Conservation (phyloP, 306 rosid genomes). For the Begonia fuchsioides region DNA sequence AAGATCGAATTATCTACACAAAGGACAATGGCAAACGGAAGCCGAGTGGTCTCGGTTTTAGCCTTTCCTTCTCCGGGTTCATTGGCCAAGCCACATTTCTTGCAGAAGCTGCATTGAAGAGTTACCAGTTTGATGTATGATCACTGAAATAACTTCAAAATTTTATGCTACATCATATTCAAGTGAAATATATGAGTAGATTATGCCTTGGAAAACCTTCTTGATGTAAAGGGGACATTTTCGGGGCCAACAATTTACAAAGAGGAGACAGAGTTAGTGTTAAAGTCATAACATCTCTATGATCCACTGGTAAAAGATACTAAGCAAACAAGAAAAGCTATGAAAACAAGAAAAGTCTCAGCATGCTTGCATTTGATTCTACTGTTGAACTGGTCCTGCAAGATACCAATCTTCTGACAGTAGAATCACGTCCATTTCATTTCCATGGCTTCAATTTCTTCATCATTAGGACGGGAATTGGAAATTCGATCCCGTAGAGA, state of each 20-base stretch:
- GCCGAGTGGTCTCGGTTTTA: conserved; percentile 8
- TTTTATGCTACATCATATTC: conserved; percentile 7
- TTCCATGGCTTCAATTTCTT: conserved; percentile 23
- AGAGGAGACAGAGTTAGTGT: conserved; percentile 13
- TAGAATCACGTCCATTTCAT: conserved; percentile 23
- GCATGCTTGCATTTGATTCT: conserved; percentile 14
- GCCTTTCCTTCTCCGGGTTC: conserved; percentile 19
- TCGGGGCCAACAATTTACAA: conserved; percentile 13
- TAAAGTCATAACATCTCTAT: conserved; percentile 14
- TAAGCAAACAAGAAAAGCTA: too few species aligned
- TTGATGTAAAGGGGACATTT: conserved; percentile 12
- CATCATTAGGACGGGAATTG: conserved; percentile 18
- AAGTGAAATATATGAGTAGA: conserved; percentile 19
- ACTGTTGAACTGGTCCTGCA: conserved; percentile 18
- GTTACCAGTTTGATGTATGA: conserved; percentile 69
- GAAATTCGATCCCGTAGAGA: conserved; percentile 22
- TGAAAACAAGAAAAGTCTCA: too few species aligned
- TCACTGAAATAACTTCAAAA: background rate
- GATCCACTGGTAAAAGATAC: conserved; percentile 13
- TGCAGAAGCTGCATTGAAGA: conserved; percentile 58
- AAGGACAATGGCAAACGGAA: conserved; percentile 19
- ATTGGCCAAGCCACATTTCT: conserved; percentile 32
- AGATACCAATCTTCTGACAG: conserved; percentile 20
- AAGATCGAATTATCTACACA: background rate
- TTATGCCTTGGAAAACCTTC: conserved; percentile 16